Evolutionary conservation across 1,139 yeast species (phyloP).

Genomic region (Schizosaccharomyces versatilis): DNA sequence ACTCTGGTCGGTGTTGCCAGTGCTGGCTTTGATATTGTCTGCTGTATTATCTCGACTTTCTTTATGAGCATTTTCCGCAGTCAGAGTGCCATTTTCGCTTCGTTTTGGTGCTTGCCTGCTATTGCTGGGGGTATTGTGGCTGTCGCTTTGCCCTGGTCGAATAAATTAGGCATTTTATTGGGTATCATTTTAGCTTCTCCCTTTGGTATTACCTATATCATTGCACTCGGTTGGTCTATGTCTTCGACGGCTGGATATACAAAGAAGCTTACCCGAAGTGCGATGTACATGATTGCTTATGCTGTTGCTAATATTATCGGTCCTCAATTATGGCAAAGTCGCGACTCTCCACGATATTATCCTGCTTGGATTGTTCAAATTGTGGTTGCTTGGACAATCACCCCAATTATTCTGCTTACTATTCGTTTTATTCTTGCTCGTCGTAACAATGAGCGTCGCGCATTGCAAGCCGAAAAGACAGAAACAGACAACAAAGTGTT

Average conservation of each 20-base stretch:
- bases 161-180: neutral
- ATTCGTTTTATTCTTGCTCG: constrained; percentile 21
- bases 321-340: constrained; percentile 32
- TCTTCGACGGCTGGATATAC: constrained; percentile 30
- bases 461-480: neutral
- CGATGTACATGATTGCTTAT: constrained; percentile 30
- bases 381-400: constrained; percentile 25
- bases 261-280: constrained; percentile 28
- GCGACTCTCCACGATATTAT: constrained; percentile 31
- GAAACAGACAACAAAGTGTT: neutral
- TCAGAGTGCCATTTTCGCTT: neutral
- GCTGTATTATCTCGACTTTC: constrained; percentile 16
- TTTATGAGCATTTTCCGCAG: constrained; percentile 11
- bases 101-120: neutral
- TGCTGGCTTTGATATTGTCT: neutral
- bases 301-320: constrained; percentile 40
- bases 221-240: neutral
- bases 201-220: neutral
- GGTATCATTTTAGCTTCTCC: constrained; percentile 8
- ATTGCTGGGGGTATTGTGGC: neutral
- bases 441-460: constrained; percentile 19
- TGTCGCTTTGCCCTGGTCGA: neutral
- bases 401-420: constrained; percentile 23
- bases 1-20: constrained; percentile 1
- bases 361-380: constrained; percentile 39